These are phyloP conservation scores for Scheffersomyces ergatensis DNA, from an alignment of 805 yeast genomes.

Conservation along the genomic window DNA sequence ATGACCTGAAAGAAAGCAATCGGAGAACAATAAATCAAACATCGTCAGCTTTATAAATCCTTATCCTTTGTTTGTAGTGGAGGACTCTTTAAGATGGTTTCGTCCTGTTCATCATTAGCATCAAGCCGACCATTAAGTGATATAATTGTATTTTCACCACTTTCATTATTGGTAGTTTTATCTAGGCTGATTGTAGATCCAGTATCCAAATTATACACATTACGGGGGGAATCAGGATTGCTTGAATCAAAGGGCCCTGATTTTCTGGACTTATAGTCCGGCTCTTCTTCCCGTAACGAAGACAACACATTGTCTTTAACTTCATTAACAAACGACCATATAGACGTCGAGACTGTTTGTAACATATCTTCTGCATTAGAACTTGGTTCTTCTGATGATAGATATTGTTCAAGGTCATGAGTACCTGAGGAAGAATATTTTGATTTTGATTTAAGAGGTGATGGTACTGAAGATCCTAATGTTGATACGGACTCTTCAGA, in stretches of 20 bases:
- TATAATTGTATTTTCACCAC: background rate
- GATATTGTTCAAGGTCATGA: constrained; percentile 8
- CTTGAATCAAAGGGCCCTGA: background rate
- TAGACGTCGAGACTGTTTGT: constrained; percentile 37
- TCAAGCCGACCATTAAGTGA: background rate
- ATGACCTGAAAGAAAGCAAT: too few species aligned
- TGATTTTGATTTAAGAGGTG: constrained; percentile 24
- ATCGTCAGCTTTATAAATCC: too few species aligned
- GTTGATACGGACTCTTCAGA: constrained; percentile 27
- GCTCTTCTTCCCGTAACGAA: constrained; percentile 18
- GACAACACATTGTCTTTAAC: constrained; percentile 33
- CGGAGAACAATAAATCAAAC: too few species aligned
- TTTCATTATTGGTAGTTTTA: background rate
- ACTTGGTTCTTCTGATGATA: constrained; percentile 8
- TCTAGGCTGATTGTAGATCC: background rate
- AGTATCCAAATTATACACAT: background rate
- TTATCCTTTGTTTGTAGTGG: too few species aligned
- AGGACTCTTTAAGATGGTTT: constrained; percentile 30
- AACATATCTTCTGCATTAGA: constrained; percentile 31
- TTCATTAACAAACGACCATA: constrained; percentile 45
- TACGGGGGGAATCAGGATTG: background rate
- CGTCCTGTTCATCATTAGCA: constrained; percentile 10
- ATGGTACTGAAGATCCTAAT: constrained; percentile 15
- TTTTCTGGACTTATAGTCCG: constrained; percentile 6
- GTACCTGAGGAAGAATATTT: constrained; percentile 2